These are phyloP conservation scores for Xylariaceae sp. DNA, from an alignment of 2,329 filamentous ascomycete species.

Conservation along the genomic window DNA sequence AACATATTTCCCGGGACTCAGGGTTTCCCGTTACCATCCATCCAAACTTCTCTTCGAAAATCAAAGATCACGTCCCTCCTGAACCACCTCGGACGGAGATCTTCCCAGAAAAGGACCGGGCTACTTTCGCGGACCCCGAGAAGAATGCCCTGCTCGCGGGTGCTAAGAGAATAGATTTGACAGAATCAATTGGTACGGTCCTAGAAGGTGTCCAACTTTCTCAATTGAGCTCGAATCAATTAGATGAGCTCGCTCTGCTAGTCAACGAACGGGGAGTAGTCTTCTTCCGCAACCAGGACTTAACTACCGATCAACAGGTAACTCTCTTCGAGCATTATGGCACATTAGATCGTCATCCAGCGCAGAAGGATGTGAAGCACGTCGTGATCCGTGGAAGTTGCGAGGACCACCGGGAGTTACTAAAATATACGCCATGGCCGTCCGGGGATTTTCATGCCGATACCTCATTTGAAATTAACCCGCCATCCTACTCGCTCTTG, in stretches of 20 bases:
- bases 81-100: slow-evolving; percentile 41
- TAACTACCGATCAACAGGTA: slow-evolving; percentile 47
- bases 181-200: slow-evolving; percentile 47
- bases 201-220: slow-evolving; percentile 48
- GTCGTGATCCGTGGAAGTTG: slow-evolving; percentile 48
- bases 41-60: slow-evolving; percentile 50
- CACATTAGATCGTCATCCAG: slow-evolving; percentile 49
- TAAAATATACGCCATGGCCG: slow-evolving; percentile 51
- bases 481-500: slow-evolving; percentile 53
- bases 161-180: slow-evolving; percentile 44
- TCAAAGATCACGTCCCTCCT: slow-evolving; percentile 44
- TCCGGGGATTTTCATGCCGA: slow-evolving; percentile 52
- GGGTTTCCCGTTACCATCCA: slow-evolving; percentile 50
- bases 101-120: slow-evolving; percentile 42
- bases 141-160: slow-evolving; percentile 47
- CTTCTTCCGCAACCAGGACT: slow-evolving; percentile 52
- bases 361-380: slow-evolving; percentile 47
- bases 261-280: slow-evolving; percentile 51
- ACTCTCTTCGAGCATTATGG: slow-evolving; percentile 52
- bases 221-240: slow-evolving; percentile 46
- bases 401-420: slow-evolving; percentile 48
- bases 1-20: slow-evolving; percentile 53
- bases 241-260: slow-evolving; percentile 54
- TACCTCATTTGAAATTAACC: slow-evolving; percentile 54
- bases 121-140: slow-evolving; percentile 46